These are phyloP conservation scores for Cladorrhinum sp. DNA, from an alignment of 2,329 filamentous ascomycete species.

Conservation along the genomic window DNA sequence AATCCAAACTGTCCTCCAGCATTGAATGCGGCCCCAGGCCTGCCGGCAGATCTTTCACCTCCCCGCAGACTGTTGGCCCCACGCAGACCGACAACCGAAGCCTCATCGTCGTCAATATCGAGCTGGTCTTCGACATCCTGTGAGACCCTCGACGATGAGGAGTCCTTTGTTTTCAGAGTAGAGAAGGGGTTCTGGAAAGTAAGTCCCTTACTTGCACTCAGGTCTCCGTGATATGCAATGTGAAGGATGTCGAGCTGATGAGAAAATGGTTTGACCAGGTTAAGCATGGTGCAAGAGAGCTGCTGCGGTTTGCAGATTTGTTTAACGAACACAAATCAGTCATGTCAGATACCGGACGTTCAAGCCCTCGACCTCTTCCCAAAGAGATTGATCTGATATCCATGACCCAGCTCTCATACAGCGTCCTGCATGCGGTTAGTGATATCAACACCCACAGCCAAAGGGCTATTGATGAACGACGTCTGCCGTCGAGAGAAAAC, in stretches of 20 bases:
- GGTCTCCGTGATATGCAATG: background rate
- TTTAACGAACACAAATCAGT: slow-evolving; percentile 7
- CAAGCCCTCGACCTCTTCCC: slow-evolving; percentile 1
- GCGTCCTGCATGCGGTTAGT: slow-evolving; percentile 15
- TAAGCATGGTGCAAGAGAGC: slow-evolving; percentile 14
- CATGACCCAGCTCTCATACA: slow-evolving; percentile 17
- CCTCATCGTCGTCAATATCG: background rate
- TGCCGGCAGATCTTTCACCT: too few species aligned
- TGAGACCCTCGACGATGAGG: background rate
- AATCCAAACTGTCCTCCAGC: background rate
- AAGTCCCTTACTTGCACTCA: background rate
- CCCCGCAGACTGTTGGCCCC: background rate
- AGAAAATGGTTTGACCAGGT: slow-evolving; percentile 13
- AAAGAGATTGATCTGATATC: slow-evolving; percentile 20
- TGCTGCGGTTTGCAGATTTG: slow-evolving; percentile 13
- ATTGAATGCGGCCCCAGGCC: too few species aligned
- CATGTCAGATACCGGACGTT: background rate
- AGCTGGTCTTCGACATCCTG: too few species aligned
- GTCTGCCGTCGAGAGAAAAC: background rate
- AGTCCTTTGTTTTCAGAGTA: slow-evolving; percentile 12
- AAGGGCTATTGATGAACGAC: slow-evolving; percentile 2
- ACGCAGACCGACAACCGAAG: background rate
- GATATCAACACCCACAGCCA: slow-evolving; percentile 16
- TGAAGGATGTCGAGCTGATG: too few species aligned
- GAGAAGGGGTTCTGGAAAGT: slow-evolving; percentile 21